phyloP scores from a whole-genome alignment of 139 green algal genomes.

The Parachlorella kessleri region DNA sequence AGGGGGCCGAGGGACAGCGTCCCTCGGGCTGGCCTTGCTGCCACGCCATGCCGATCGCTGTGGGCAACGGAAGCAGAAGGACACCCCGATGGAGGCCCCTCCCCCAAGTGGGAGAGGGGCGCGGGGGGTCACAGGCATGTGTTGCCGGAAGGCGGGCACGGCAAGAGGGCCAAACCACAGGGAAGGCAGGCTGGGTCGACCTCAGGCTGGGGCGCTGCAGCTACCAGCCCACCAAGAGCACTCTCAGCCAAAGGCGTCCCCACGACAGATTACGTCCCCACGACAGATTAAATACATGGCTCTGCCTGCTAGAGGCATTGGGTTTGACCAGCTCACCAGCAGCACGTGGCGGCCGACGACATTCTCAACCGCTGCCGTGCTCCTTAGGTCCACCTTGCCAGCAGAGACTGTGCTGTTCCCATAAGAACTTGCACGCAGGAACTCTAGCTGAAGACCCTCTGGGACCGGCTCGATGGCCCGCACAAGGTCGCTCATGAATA shows the following conservation, averaged over 20 bases:
- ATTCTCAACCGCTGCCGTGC: conserved; percentile 9
- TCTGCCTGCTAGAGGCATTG: too few relatives aligned
- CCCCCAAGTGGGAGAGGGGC: not conserved
- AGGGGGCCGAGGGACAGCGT: not conserved
- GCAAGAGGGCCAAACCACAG: not conserved
- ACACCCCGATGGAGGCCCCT: conserved; percentile 6
- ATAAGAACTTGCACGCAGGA: conserved; percentile 54
- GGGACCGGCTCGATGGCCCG: conserved; percentile 51
- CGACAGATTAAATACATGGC: too few relatives aligned
- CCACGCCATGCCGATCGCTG: conserved; percentile 2
- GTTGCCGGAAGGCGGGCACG: conserved; percentile 24
- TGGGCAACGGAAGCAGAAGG: conserved; percentile 54
- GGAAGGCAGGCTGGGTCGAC: not conserved
- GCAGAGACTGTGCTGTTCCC: conserved; percentile 26
- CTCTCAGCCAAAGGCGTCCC: too few relatives aligned
- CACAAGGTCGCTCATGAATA: conserved; percentile 68
- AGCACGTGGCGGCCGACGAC: conserved; percentile 57
- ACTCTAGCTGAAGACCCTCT: conserved; percentile 55
- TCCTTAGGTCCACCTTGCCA: conserved; percentile 37
- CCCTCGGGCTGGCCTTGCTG: not conserved
- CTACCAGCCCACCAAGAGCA: too few relatives aligned
- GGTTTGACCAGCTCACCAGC: conserved; percentile 48
- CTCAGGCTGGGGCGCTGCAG: not conserved
- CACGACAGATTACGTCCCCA: too few relatives aligned
- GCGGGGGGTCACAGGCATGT: conserved; percentile 35